Evolutionary conservation across 371 early-diverging fungal species (phyloP), one percentile per base, ranked within the genome.

Genomic region (Lichtheimia ramosa): DNA sequence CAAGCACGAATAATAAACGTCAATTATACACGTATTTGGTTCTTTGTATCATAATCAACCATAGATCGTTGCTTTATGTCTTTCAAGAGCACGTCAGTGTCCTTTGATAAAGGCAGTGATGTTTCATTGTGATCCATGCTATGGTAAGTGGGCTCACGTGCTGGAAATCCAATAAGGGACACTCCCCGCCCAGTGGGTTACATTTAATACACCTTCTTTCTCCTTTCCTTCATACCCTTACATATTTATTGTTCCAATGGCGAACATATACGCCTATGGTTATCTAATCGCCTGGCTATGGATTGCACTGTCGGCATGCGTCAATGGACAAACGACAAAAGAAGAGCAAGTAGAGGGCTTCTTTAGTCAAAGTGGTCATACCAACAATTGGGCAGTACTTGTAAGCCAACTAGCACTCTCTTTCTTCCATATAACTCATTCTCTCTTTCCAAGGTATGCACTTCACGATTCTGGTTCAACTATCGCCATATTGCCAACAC

Each of bases 371-470:
- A 75, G 83, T 59, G 87, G 84, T 23, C 93, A 92, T 67, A 92
- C 96, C 28, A 96, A 96, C 77, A 98, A 98, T 76, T 98, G 98
- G 98, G 98, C 98, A 1, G 97, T 98, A 1, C 73, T 98, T 67
- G 96, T 82, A 73, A 74, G 21, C 15, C 23, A 49, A 23, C 46
- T 2, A 34, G 0, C 10, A 10, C 5, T 10, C 2, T 34, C 10
- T 6, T 43, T 42, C 42, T 14, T 48, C 51, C 4, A 46, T 3
- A 21, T 2, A 23, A 51, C 51, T 25, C 23, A 16, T 23, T 14
- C 12, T 42, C 18, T 53, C 25, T 25, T 3, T 25, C 54, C 41
- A 25, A 93, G 93, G 94, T 96, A 23, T 92, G 93, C 77, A 95
- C 98, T 0, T 97, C 97, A 15, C 87, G 97, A 13, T 98, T 94